Evolutionary conservation across 129 eudicot genomes (phyloP).

Genomic region (Helianthus tuberosus): DNA sequence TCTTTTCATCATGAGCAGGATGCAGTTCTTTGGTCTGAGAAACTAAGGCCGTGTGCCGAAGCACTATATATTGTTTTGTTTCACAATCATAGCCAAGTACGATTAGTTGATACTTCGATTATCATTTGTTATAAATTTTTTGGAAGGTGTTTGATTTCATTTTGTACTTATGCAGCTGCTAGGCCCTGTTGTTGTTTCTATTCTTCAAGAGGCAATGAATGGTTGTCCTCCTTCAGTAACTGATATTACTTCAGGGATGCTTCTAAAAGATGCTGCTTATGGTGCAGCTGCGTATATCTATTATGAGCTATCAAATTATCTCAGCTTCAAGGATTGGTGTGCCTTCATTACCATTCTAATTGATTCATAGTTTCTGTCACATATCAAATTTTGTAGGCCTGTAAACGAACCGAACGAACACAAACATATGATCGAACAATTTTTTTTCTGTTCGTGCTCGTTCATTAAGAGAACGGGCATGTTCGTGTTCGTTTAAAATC

Average conservation of each 20-base stretch:
- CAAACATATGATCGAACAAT: too few species aligned
- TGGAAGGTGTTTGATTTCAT: conserved; percentile 12
- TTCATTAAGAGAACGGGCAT: too few species aligned
- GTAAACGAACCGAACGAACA: too few species aligned
- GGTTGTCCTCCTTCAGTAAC: conserved; percentile 85
- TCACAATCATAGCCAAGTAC: conserved; percentile 90
- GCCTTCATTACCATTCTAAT: conserved; percentile 26
- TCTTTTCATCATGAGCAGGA: conserved; percentile 94
- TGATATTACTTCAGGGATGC: conserved; percentile 83
- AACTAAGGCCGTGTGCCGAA: conserved; percentile 98
- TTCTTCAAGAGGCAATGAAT: conserved; percentile 96
- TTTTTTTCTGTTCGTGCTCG: too few species aligned
- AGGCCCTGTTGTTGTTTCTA: conserved; percentile 96
- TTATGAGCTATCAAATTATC: conserved; percentile 92
- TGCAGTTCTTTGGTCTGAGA: conserved; percentile 98
- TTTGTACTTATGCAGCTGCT: conserved; percentile 55
- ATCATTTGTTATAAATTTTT: not conserved
- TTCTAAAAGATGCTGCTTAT: conserved; percentile 97
- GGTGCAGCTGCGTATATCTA: conserved; percentile 98
- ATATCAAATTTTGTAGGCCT: not conserved
- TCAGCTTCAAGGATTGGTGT: conserved; percentile 95
- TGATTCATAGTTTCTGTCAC: conserved; percentile 9
- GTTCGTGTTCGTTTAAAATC: too few species aligned
- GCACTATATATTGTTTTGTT: conserved; percentile 92
- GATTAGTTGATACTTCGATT: conserved; percentile 23